Base-by-base conservation (phyloP, 2,329 filamentous ascomycete genomes). In the Fusarium cicatricum region DNA sequence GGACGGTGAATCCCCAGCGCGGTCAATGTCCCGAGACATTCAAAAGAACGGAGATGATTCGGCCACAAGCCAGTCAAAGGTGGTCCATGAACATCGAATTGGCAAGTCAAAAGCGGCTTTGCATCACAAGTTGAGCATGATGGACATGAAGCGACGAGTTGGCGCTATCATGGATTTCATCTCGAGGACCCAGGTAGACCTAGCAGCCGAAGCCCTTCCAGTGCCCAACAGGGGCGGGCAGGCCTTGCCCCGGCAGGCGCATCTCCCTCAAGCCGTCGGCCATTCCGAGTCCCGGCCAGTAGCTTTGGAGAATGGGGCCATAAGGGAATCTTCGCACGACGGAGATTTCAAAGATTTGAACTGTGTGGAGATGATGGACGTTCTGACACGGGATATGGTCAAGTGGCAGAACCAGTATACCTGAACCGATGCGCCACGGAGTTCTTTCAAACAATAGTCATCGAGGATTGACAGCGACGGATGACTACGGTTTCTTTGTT, bases 351-450 rank as follows among this genome's bases (percentile, higher is more conserved):
- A 88, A 65, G 84, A 89, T 9, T 78, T 97, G 61, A 90, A 80
- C 52, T 92, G 89, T 65, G 80, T 91, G 61, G 91, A 96, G 75
- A 96, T 96, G 91, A 96, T 96, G 91, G 92, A 96, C 72, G 83
- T 87, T 65, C 75, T 96, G 72, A 93, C 90, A 58, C 83, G 90
- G 58, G 87, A 92, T 71, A 82, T 96, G 68, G 85, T 94, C 64
- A 89, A 90, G 69, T 96, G 91, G 91, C 91, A 96, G 76, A 88
- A 89, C 62, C 85, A 90, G 69, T 92, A 84, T 65, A 72, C 78
- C 48, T 76, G 64, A 71, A 44, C 29, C n/a, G 26, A 17, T 34
- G n/a, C 7, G n/a, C 31, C 42, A 52, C 46, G 21, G 36, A 36
- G 36, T 29, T 48, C 14, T 33, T 11, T n/a, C 29, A 15, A 26